Evolutionary conservation across 805 yeast genomes (phyloP).

Genomic region (Nakazawaea ambrosiae): DNA sequence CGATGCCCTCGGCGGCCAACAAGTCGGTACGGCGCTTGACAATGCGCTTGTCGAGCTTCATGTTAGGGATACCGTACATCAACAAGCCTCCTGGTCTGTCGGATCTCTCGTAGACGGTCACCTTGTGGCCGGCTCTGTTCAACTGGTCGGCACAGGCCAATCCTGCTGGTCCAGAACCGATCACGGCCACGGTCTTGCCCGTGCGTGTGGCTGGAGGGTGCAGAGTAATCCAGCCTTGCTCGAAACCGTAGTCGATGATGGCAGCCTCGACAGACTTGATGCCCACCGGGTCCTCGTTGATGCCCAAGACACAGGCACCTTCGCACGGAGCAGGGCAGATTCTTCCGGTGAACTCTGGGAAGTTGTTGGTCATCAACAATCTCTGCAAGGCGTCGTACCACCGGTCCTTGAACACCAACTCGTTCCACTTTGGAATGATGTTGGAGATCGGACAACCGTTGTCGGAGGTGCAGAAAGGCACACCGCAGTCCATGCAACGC

Average conservation of each 20-base stretch:
- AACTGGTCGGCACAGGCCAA: conserved; percentile 95
- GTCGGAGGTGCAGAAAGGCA: conserved; percentile 97
- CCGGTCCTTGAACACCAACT: conserved; percentile 86
- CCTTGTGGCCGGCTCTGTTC: conserved; percentile 91
- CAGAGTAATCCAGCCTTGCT: conserved; percentile 94
- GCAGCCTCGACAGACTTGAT: conserved; percentile 94
- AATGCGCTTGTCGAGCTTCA: conserved; percentile 91
- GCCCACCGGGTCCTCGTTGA: conserved; percentile 92
- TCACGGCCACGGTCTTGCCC: conserved; percentile 75
- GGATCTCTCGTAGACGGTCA: conserved; percentile 87
- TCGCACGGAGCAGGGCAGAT: conserved; percentile 99
- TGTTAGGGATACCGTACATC: conserved; percentile 99
- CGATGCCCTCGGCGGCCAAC: conserved; percentile 84
- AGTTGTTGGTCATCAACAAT: conserved; percentile 91
- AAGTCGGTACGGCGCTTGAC: conserved; percentile 91
- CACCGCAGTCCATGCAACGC: conserved; percentile 99
- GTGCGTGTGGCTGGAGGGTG: conserved; percentile 73
- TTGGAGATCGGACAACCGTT: conserved; percentile 98
- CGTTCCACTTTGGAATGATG: conserved; percentile 97
- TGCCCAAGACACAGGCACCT: conserved; percentile 90
- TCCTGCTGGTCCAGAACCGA: conserved; percentile 98
- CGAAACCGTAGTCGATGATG: conserved; percentile 93
- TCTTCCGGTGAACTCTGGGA: conserved; percentile 98
- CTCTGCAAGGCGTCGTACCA: conserved; percentile 93
- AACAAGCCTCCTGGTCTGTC: conserved; percentile 95